Base-by-base conservation (phyloP, 371 early-diverging fungal species). In the Mortierella sp. region DNA sequence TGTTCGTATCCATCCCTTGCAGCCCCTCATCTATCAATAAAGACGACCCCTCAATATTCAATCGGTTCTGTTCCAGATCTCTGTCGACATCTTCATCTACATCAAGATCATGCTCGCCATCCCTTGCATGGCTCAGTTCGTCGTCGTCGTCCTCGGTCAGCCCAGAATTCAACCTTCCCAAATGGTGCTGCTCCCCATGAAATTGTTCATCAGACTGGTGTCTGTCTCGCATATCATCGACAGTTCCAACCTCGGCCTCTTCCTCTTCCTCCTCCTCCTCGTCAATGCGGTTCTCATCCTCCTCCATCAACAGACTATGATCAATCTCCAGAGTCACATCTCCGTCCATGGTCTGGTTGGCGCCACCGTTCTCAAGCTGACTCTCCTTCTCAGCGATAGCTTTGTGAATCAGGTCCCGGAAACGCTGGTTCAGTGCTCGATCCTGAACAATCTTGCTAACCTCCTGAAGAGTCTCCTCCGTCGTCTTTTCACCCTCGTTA, bases 361-460 rank as follows among this genome's bases (percentile, higher is more conserved):
- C 80, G 7, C 42, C 60, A 0, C 79, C 77, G 44, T 76, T 77
- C 34, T 81, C 86, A 0, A 72, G 24, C 31, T 85, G 81, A n/a
- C 34, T 79, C 24, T 85, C 82, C 60, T 85, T 85, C n/a, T 85
- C 86, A 14, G 86, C 86, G 26, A 85, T 82, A 26, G 86, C 86
- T 73, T 81, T 76, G 31, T 81, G 80, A 45, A 85, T 85, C 72
- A 85, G 31, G 26, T 81, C 81, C 26, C 72, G 81, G 78, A 85
- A 85, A 8, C 86, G 86, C 52, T 79, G 81, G 34, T 81, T 85
- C 42, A 85, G 78, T 7, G 58, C 28, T 0, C 80, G 77, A 44
- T 85, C 82, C 47, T 81, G 81, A 38, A 85, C 86, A 77, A 85
- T 82, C 72, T 52, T 81, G 48, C 86, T 34, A 26, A 85, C 86